Percentiles rank a stretch among this genome's conserved stretches.
Conservation (phyloP, 163 green algal genomes). For the Chloromonas sp. region DNA sequence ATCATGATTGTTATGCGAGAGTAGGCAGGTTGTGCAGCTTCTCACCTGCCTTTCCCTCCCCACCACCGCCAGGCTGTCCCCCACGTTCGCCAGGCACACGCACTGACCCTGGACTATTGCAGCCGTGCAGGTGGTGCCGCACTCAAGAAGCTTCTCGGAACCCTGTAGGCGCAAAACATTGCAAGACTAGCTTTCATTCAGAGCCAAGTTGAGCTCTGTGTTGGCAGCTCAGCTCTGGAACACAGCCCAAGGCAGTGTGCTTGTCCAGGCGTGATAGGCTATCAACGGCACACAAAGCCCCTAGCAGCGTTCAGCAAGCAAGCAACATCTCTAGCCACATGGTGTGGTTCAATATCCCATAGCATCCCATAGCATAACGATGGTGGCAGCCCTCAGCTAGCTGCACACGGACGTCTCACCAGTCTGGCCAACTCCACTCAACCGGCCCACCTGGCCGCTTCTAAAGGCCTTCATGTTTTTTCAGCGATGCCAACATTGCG, state of each 20-base stretch:
- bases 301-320: too few relatives aligned
- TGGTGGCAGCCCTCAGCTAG: not conserved
- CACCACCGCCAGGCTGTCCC: conserved; percentile 47
- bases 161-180: conserved; percentile 5
- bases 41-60: conserved; percentile 7
- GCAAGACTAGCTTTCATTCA: too few relatives aligned
- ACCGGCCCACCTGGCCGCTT: not conserved
- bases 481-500: not conserved
- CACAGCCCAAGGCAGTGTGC: too few relatives aligned
- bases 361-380: too few relatives aligned
- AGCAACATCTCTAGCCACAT: too few relatives aligned
- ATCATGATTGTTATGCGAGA: too few relatives aligned
- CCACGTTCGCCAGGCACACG: conserved; percentile 42
- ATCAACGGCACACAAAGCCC: too few relatives aligned
- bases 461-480: not conserved
- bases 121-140: conserved; percentile 52
- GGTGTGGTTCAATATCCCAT: too few relatives aligned
- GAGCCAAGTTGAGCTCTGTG: too few relatives aligned
- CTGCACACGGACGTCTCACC: not conserved
- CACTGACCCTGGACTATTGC: conserved; percentile 40
- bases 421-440: not conserved
- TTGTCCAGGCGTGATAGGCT: too few relatives aligned
- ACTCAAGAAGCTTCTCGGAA: conserved; percentile 52
- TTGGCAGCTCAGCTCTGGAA: too few relatives aligned
- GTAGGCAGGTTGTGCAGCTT: too few relatives aligned